phyloP scores from a whole-genome alignment of 2,329 filamentous ascomycete genomes.

The Ceratocystis huliohia region DNA sequence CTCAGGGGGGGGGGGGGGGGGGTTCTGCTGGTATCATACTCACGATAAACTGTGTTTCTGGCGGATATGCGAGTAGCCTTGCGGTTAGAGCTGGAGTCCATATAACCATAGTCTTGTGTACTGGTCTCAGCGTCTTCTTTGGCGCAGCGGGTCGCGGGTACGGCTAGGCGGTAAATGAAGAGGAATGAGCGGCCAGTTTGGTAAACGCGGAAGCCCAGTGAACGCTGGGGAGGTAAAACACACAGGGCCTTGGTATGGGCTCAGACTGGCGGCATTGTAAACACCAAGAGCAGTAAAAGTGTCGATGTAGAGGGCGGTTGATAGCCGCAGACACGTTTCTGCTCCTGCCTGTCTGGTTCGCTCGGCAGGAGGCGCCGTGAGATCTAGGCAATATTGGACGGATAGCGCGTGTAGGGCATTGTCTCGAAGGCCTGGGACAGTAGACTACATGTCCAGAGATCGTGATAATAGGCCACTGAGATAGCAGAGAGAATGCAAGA shows the following conservation, averaged over 20 bases:
- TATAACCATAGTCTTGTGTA: background rate
- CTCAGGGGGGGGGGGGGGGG: background rate
- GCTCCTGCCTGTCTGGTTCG: background rate
- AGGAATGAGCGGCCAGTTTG: background rate
- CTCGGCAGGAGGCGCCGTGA: background rate
- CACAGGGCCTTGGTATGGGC: background rate
- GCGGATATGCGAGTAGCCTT: background rate
- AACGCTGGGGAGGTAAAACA: background rate
- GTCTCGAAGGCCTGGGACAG: background rate
- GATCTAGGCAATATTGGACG: background rate
- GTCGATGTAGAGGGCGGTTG: background rate
- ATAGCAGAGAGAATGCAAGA: background rate
- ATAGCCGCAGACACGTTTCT: background rate
- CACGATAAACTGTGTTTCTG: background rate
- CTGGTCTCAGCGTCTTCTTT: background rate
- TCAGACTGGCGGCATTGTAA: background rate
- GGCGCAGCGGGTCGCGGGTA: background rate
- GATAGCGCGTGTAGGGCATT: background rate
- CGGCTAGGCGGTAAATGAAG: conserved; percentile 2
- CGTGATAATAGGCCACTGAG: background rate
- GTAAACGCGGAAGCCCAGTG: background rate
- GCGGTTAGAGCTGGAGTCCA: background rate
- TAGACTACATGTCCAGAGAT: background rate
- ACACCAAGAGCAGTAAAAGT: background rate
- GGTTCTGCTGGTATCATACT: background rate